These are phyloP conservation scores for Leccinum fallax DNA, from an alignment of 1,284 basidiomycete genomes.

Conservation along the genomic window DNA sequence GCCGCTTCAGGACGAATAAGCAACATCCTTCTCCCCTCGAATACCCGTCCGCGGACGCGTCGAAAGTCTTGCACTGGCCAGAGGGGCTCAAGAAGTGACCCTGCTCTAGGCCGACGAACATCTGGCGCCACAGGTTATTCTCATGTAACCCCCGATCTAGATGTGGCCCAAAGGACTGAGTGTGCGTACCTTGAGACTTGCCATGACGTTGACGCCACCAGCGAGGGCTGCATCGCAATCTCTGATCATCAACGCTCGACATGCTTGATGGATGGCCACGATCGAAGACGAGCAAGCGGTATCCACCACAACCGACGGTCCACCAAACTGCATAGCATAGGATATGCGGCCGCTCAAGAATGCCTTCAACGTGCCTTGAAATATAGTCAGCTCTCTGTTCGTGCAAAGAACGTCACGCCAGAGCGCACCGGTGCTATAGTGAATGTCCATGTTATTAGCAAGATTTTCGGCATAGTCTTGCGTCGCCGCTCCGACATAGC, in stretches of 20 bases:
- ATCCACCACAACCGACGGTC: conserved; percentile 70
- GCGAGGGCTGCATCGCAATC: conserved; percentile 72
- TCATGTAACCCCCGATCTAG: not conserved
- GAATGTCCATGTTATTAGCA: conserved; percentile 61
- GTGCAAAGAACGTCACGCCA: not conserved
- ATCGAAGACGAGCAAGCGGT: conserved; percentile 74
- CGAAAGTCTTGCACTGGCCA: conserved; percentile 72
- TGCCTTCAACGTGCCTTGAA: conserved; percentile 61
- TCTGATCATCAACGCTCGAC: conserved; percentile 57
- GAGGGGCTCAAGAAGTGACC: conserved; percentile 68
- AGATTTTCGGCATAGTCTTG: conserved; percentile 71
- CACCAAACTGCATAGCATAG: conserved; percentile 64
- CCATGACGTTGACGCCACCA: conserved; percentile 73
- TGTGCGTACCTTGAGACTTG: conserved; percentile 65
- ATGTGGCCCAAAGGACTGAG: not conserved
- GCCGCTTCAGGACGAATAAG: conserved; percentile 70
- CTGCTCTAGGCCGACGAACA: conserved; percentile 68
- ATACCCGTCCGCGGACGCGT: conserved; percentile 72
- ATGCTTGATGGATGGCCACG: conserved; percentile 68
- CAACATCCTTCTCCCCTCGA: conserved; percentile 73
- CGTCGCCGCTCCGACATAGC: conserved; percentile 67
- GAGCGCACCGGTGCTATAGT: conserved; percentile 69
- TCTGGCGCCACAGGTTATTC: conserved; percentile 41
- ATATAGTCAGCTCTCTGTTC: conserved; percentile 8
- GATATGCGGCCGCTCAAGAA: conserved; percentile 74